A percentile compares a stretch with the other conserved stretches of the same genome.
Evolutionary conservation across 1,284 basidiomycete genomes (phyloP).

Genomic region (Polyporus tsugae): DNA sequence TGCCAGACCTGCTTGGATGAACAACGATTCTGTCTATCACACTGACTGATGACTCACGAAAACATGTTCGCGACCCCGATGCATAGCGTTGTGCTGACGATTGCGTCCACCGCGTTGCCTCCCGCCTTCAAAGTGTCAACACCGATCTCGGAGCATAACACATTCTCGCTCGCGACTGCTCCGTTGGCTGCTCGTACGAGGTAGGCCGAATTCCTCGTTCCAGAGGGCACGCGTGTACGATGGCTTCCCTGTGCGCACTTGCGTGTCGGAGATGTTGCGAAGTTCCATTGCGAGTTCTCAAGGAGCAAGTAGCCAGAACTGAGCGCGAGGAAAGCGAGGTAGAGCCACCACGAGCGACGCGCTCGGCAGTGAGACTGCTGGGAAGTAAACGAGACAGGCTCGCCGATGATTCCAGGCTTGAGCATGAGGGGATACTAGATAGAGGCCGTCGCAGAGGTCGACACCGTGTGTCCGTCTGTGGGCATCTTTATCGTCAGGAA

Average conservation of each 20-base stretch:
- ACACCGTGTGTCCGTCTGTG: not conserved
- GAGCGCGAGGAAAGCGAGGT: slow-evolving; percentile 11
- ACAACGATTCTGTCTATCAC: slow-evolving; percentile 10
- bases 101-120: slow-evolving; percentile 92
- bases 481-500: too few species aligned
- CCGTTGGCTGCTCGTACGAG: slow-evolving; percentile 78
- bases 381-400: slow-evolving; percentile 5
- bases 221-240: slow-evolving; percentile 31
- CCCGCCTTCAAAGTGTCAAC: slow-evolving; percentile 80
- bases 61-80: slow-evolving; percentile 91
- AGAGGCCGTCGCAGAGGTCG: not conserved
- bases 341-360: slow-evolving; percentile 7
- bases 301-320: slow-evolving; percentile 17
- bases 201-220: slow-evolving; percentile 71
- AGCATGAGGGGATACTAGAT: slow-evolving; percentile 18
- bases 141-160: slow-evolving; percentile 85
- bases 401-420: slow-evolving; percentile 29
- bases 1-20: slow-evolving; percentile 66
- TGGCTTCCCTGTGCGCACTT: slow-evolving; percentile 14
- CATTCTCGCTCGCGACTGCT: slow-evolving; percentile 90
- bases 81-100: slow-evolving; percentile 83
- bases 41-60: not conserved
- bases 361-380: slow-evolving; percentile 3
- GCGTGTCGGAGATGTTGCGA: not conserved
- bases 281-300: slow-evolving; percentile 4